Conservation (phyloP, 2,329 filamentous ascomycete genomes). For the Aureobasidium lini region DNA sequence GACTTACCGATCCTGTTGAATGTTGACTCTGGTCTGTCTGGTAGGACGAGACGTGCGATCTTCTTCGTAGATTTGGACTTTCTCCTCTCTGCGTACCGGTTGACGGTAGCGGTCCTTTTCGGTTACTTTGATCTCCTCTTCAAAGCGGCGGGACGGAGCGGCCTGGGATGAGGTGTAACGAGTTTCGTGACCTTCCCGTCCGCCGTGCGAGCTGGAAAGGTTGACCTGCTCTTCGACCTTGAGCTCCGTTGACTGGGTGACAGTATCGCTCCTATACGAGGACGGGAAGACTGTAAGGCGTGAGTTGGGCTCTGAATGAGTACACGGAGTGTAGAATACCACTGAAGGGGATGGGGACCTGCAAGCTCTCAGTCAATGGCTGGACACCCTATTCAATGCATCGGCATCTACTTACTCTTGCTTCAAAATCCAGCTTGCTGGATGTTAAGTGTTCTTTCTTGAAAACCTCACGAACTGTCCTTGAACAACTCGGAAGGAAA, state of each 20-base stretch:
- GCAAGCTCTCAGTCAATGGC: background rate
- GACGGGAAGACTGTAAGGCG: slow-evolving; percentile 73
- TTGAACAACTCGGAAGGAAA: slow-evolving; percentile 20
- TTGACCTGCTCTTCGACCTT: slow-evolving; percentile 88
- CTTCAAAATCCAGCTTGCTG: slow-evolving; percentile 20
- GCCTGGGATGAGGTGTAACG: slow-evolving; percentile 52
- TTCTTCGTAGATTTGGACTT: slow-evolving; percentile 30
- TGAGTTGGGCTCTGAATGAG: background rate
- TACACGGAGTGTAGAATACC: slow-evolving; percentile 1
- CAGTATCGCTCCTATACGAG: slow-evolving; percentile 77
- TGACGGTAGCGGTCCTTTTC: slow-evolving; percentile 70
- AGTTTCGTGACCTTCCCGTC: slow-evolving; percentile 96
- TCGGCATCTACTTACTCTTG: slow-evolving; percentile 15
- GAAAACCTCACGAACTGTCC: slow-evolving; percentile 19
- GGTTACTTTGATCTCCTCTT: slow-evolving; percentile 82
- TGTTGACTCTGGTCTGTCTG: slow-evolving; percentile 29
- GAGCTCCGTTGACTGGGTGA: slow-evolving; percentile 57
- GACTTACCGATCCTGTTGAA: slow-evolving; percentile 47
- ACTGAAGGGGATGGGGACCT: slow-evolving; percentile 19
- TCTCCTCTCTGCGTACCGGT: slow-evolving; percentile 48
- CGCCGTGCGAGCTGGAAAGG: slow-evolving; percentile 70
- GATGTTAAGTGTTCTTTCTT: slow-evolving; percentile 17
- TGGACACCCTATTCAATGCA: background rate
- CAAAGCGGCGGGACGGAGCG: slow-evolving; percentile 60
- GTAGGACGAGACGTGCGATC: slow-evolving; percentile 30